Evolutionary conservation across 768 basidiomycete species (phyloP), one percentile per base, ranked within the genome.

Genomic region (Agrocybe praecox): DNA sequence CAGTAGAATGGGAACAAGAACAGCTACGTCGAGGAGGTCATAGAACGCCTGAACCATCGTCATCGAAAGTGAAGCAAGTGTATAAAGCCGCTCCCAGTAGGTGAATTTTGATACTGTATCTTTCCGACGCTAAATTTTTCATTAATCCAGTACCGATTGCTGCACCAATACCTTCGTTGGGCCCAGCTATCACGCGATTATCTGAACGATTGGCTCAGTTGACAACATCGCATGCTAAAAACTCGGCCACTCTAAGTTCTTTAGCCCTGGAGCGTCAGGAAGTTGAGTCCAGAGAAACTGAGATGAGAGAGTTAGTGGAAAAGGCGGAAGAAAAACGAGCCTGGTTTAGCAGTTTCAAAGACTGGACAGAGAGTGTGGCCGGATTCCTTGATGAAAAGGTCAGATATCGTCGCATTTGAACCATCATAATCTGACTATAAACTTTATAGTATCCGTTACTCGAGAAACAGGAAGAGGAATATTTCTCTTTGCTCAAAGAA

Each of bases 351-450:
- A 81, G 82, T 49, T 91, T 95, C 74, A 80, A 76, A 52, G 89
- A 92, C 34, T 92, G 90, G 88, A 72, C 92, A 0, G 93, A 94
- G 69, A 83, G 83, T 57, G 82, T 94, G 7, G 93, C 90, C 4
- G 81, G 82, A n/a, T 94, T 95, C 69, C 74, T 95, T 18, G 93
- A 95, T 64, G 90, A 91, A 73, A 95, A 95, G 85, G 92, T 90
- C 18, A 3, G 71, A 57, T 46, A 46, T 44, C 24, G 46, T 53
- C 23, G 21, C n/a, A 26, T 18, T 36, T 14, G 21, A 19, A 19
- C 49, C 18, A 45, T 58, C 67, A 57, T 56, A 48, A 21, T 7
- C 10, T 46, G 11, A 45, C 44, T 15, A 26, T 52, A 52, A 58
- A 18, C 53, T 49, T 55, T 47, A 44, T 26, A 95, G 93, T 93